phyloP scores from a whole-genome alignment of 1,284 basidiomycete species.

The Chondrostereum purpureum region DNA sequence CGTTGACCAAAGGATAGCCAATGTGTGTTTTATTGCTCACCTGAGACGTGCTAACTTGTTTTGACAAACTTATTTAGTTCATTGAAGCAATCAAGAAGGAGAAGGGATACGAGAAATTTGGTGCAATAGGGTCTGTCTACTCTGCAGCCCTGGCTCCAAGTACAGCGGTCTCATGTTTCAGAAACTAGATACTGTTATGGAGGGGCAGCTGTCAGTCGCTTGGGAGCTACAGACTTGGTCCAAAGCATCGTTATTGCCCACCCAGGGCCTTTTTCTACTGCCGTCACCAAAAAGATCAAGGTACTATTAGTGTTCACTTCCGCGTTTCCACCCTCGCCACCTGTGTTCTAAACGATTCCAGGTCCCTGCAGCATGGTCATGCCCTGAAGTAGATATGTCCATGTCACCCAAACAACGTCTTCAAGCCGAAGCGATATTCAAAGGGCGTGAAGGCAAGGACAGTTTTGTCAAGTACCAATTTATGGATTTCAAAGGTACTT shows the following conservation, averaged over 20 bases:
- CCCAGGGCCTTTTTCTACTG: slow-evolving; percentile 36
- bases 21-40: slow-evolving; percentile 18
- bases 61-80: slow-evolving; percentile 30
- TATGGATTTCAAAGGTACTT: slow-evolving; percentile 44
- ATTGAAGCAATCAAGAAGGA: slow-evolving; percentile 39
- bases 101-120: slow-evolving; percentile 51
- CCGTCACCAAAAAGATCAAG: slow-evolving; percentile 39
- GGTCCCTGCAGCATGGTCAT: slow-evolving; percentile 48
- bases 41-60: not conserved
- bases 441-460: slow-evolving; percentile 34
- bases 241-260: slow-evolving; percentile 51
- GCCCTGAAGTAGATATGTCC: slow-evolving; percentile 53
- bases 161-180: not conserved
- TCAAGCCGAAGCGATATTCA: slow-evolving; percentile 38
- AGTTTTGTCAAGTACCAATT: slow-evolving; percentile 48
- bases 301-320: slow-evolving; percentile 11
- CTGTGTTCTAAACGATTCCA: slow-evolving; percentile 7
- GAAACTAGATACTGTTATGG: slow-evolving; percentile 55
- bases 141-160: slow-evolving; percentile 8
- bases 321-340: not conserved
- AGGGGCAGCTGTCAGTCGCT: slow-evolving; percentile 34
- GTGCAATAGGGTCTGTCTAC: slow-evolving; percentile 46
- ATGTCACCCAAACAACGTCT: slow-evolving; percentile 35
- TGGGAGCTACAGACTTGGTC: slow-evolving; percentile 35
- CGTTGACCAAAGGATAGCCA: slow-evolving; percentile 28